Conservation (phyloP, 2,329 filamentous ascomycete genomes). For the Cadophora sp. region DNA sequence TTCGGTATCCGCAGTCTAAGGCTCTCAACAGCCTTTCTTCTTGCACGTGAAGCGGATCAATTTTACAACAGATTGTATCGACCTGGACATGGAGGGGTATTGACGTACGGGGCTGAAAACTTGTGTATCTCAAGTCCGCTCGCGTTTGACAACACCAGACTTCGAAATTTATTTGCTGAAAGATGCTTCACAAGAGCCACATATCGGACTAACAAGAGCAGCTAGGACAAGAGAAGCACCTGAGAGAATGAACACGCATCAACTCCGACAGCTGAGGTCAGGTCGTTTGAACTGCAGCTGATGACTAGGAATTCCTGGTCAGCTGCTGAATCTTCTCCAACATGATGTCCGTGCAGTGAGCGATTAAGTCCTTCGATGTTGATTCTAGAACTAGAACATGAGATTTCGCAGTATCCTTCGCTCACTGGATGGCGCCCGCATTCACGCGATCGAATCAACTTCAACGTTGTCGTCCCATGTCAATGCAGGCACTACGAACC, state of each 20-base stretch:
- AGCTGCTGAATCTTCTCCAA: constrained; percentile 4
- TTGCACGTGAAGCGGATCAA: constrained; percentile 6
- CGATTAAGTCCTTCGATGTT: neutral
- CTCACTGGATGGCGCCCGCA: neutral
- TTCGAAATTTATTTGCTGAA: neutral
- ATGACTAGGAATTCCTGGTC: constrained; percentile 1
- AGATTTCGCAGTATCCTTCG: constrained; percentile 3
- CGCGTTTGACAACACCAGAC: neutral
- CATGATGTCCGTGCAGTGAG: neutral
- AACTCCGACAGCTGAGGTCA: neutral
- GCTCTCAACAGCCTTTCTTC: neutral
- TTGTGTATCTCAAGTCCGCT: constrained; percentile 2
- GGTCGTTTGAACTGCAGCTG: neutral
- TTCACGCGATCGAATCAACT: constrained; percentile 10
- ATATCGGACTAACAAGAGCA: neutral
- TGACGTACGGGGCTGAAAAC: constrained; percentile 9
- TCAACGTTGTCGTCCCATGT: neutral
- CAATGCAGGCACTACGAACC: constrained; percentile 9
- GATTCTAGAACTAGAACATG: neutral
- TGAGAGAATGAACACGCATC: neutral
- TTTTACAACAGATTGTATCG: neutral
- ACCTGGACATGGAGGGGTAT: neutral
- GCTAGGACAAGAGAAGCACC: neutral
- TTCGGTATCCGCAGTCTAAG: neutral
- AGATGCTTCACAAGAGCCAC: neutral